These are phyloP conservation scores for Thalassiosira hispida DNA, from an alignment of 352 stramenopile species.

Conservation along the genomic window DNA sequence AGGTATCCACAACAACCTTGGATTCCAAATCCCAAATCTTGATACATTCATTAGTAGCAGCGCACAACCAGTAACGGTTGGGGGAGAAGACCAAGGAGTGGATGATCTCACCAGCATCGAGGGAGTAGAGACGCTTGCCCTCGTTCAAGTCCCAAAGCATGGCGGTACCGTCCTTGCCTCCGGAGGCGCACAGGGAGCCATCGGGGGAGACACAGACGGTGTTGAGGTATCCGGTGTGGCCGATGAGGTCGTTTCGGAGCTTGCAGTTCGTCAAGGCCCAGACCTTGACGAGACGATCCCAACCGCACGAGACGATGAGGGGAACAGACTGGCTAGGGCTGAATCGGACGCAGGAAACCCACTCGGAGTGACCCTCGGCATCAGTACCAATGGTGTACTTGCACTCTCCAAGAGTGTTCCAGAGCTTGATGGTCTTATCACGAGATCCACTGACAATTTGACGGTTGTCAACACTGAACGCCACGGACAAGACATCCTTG, in stretches of 20 bases:
- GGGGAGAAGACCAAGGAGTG: conserved; percentile 98
- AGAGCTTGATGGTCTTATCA: conserved; percentile 99
- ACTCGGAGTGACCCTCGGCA: conserved; percentile 98
- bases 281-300: conserved; percentile 99
- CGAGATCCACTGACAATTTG: conserved; percentile 99
- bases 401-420: conserved; percentile 99
- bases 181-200: conserved; percentile 98
- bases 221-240: conserved; percentile 99
- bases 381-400: conserved; percentile 96
- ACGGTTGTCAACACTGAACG: conserved; percentile 99
- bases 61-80: conserved; percentile 99
- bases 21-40: conserved; percentile 99
- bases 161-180: conserved; percentile 99
- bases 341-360: conserved; percentile 99
- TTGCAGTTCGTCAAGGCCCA: conserved; percentile 99
- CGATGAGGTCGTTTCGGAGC: conserved; percentile 98
- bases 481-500: conserved; percentile 99
- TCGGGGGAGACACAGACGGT: conserved; percentile 99
- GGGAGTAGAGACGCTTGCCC: conserved; percentile 98
- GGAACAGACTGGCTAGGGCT: conserved; percentile 92
- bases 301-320: conserved; percentile 98
- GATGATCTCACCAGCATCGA: conserved; percentile 98
- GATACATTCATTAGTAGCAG: conserved; percentile 97
- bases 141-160: conserved; percentile 99
- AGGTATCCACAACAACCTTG: conserved; percentile 98